Evolutionary conservation across 495 filamentous ascomycete genomes (phyloP).

Genomic region (Penicillium tannophilum): DNA sequence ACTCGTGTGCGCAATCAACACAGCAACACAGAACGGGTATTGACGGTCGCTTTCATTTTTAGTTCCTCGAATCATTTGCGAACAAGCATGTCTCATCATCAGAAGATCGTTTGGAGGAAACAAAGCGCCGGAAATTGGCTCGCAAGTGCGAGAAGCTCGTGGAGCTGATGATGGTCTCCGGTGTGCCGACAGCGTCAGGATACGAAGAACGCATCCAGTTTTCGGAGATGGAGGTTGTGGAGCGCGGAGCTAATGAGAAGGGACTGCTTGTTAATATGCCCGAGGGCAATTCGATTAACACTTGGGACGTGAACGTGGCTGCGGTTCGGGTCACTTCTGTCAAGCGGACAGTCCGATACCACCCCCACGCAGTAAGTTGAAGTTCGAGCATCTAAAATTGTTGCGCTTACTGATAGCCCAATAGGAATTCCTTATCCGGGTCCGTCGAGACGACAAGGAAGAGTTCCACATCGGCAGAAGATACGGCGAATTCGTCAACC

Average conservation of each 20-base stretch:
- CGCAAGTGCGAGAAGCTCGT: slow-evolving; percentile 92
- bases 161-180: slow-evolving; percentile 99
- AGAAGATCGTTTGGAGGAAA: slow-evolving; percentile 93
- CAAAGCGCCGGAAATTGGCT: slow-evolving; percentile 89
- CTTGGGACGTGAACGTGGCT: slow-evolving; percentile 96
- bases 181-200: slow-evolving; percentile 90
- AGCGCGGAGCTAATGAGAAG: slow-evolving; percentile 86
- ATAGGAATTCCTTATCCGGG: slow-evolving; percentile 87
- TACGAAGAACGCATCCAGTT: slow-evolving; percentile 97
- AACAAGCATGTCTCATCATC: slow-evolving; percentile 96
- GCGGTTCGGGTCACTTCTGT: slow-evolving; percentile 78
- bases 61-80: slow-evolving; percentile 98
- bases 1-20: background rate
- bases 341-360: slow-evolving; percentile 85
- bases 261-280: slow-evolving; percentile 83
- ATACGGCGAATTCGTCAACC: slow-evolving; percentile 82
- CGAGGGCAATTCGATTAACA: slow-evolving; percentile 87
- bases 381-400: slow-evolving; percentile 1
- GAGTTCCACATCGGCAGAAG: slow-evolving; percentile 80
- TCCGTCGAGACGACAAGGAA: slow-evolving; percentile 68
- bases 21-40: background rate
- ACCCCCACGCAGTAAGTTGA: slow-evolving; percentile 81
- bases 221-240: slow-evolving; percentile 93
- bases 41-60: slow-evolving; percentile 7
- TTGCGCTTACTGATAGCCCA: slow-evolving; percentile 14